phyloP scores from a whole-genome alignment of 805 yeast genomes.

The Metschnikowia gelsemii region DNA sequence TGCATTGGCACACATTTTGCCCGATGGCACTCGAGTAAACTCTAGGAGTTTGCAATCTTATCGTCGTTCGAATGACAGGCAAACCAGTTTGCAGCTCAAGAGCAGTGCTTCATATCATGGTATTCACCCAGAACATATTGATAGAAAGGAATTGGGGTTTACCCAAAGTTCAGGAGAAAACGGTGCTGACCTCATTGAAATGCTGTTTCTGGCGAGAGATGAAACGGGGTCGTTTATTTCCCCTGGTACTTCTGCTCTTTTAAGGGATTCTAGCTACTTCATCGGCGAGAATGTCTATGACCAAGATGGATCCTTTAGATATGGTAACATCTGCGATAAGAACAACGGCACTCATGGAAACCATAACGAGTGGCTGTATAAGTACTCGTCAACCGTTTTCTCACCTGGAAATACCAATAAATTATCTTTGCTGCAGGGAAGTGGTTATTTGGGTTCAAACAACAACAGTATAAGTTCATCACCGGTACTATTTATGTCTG shows the following conservation, averaged over 20 bases:
- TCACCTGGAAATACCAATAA: background rate
- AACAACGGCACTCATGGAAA: no score
- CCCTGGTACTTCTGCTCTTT: conserved; percentile 6
- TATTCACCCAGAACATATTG: background rate
- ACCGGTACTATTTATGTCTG: background rate
- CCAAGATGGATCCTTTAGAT: background rate
- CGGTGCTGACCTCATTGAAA: background rate
- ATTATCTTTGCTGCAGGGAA: background rate
- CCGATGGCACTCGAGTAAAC: conserved; percentile 84
- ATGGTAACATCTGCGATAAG: no score
- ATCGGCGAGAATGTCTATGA: background rate
- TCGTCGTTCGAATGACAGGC: conserved; percentile 12
- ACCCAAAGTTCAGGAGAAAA: background rate
- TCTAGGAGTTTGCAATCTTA: conserved; percentile 28
- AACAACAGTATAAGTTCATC: background rate
- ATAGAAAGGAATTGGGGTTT: background rate
- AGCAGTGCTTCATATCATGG: background rate
- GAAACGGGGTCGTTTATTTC: conserved; percentile 7
- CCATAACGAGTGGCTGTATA: conserved; percentile 5
- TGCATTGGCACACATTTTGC: conserved; percentile 87
- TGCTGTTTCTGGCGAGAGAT: background rate
- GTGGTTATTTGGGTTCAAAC: background rate
- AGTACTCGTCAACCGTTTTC: background rate
- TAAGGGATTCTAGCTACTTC: conserved; percentile 3
- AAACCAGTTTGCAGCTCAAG: conserved; percentile 4